Base-by-base conservation (phyloP, 306 rosid genomes). In the Sechiopsis laciniata region DNA sequence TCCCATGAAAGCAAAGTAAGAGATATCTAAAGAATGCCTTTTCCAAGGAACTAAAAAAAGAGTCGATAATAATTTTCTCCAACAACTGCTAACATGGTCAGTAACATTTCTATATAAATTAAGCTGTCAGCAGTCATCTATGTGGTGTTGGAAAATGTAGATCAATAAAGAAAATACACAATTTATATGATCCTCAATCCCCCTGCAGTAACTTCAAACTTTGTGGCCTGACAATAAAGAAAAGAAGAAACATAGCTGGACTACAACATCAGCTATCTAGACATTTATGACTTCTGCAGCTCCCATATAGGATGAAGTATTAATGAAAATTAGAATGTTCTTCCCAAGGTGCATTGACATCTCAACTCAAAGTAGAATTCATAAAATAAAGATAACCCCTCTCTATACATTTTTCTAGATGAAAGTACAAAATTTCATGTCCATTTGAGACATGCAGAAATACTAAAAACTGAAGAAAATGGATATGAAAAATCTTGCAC, bases 121-220 rank as follows among this genome's bases (percentile, higher is more conserved):
- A 68, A 46, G 45, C 45, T 13, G 10, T 14, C 45, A 60, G 6
- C 58, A 3, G 19, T 46, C 72, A 67, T 20, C 55, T 46, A 42
- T 67, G 55, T 20, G 37, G 52, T 42, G 55, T 45, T 10, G 17
- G 8, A 45, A 67, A 67, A 46, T 20, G 19, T 8, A 19, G 10
- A 67, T 67, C 19, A 67, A 45, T 14, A 67, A 67, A 67, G 72
- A 51, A 13, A 65, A 67, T 15, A 67, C 66, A 32, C 46, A n/a
- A 15, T n/a, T 60, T 15, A 13, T 26, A 21, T 42, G n/a, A 66
- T 45, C 32, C 32, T 42, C 55, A 66, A 15, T 37, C 46, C 72
- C 55, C 55, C 55, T 19, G 72, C 45, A 26, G 8, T 71, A 68
- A 71, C 35, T 51, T 50, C 45, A 71, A 21, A 58, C 74, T 51